phyloP scores from a whole-genome alignment of 768 basidiomycete species.

The Suillus occidentalis region DNA sequence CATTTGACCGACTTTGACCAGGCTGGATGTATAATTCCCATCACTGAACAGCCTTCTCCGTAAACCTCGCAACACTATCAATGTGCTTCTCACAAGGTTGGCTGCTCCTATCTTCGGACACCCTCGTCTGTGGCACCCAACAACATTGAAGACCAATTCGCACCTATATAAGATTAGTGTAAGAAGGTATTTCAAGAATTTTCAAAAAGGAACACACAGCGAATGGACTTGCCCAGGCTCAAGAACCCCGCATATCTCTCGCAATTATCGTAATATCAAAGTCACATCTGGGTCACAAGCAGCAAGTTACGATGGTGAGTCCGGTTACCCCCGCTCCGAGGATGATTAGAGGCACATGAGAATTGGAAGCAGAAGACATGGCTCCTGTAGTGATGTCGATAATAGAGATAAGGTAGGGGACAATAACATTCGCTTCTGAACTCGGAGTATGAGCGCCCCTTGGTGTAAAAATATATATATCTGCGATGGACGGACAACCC shows the following conservation, averaged over 20 bases:
- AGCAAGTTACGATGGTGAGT: conserved; percentile 35
- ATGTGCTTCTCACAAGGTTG: conserved; percentile 39
- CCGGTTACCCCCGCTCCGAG: conserved; percentile 42
- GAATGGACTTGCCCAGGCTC: conserved; percentile 52
- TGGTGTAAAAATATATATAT: neutral
- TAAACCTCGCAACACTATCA: neutral
- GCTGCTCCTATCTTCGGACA: conserved; percentile 37
- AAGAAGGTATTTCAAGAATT: neutral
- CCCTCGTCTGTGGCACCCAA: conserved; percentile 35
- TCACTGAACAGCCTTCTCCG: conserved; percentile 28
- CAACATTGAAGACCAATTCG: conserved; percentile 47
- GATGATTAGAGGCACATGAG: conserved; percentile 27
- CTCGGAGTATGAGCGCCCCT: neutral
- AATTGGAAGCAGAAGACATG: conserved; percentile 15
- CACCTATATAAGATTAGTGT: conserved; percentile 31
- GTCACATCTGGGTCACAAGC: conserved; percentile 19
- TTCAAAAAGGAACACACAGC: conserved; percentile 34
- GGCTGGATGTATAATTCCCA: conserved; percentile 46
- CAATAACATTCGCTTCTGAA: neutral
- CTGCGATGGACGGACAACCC: neutral
- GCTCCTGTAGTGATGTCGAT: neutral
- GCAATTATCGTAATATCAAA: conserved; percentile 32
- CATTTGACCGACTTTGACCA: conserved; percentile 36
- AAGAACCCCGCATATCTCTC: conserved; percentile 41
- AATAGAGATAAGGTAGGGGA: neutral